Percentiles rank a stretch among this genome's conserved stretches.
phyloP scores from a whole-genome alignment of 257 asterid genomes.

The Perilla frutescens region DNA sequence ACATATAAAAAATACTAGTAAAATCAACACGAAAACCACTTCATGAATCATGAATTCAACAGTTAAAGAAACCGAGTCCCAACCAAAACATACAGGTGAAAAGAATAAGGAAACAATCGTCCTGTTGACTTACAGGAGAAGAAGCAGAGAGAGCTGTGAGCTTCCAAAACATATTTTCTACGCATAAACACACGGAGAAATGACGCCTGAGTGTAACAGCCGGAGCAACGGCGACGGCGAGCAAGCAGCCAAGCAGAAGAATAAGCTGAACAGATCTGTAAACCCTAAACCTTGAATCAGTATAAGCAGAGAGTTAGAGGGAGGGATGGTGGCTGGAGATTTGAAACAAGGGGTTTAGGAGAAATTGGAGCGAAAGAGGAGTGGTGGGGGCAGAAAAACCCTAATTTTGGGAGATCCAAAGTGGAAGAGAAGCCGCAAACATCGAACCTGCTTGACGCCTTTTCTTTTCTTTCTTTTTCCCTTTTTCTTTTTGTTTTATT shows the following conservation, averaged over 20 bases:
- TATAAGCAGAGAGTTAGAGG: neutral
- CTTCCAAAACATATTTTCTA: slow-evolving; percentile 85
- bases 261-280: slow-evolving; percentile 56
- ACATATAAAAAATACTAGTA: neutral
- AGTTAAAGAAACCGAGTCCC: slow-evolving; percentile 3
- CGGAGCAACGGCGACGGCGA: slow-evolving; percentile 31
- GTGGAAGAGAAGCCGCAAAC: slow-evolving; percentile 39
- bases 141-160: slow-evolving; percentile 81
- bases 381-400: slow-evolving; percentile 46
- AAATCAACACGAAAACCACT: slow-evolving; percentile 13
- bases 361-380: slow-evolving; percentile 38
- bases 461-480: neutral
- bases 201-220: slow-evolving; percentile 27
- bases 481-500: too few species aligned
- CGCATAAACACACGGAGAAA: slow-evolving; percentile 17
- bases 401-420: slow-evolving; percentile 45
- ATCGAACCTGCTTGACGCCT: slow-evolving; percentile 33
- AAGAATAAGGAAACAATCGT: neutral
- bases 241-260: slow-evolving; percentile 11
- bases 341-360: slow-evolving; percentile 32
- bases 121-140: slow-evolving; percentile 79
- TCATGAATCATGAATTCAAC: slow-evolving; percentile 6
- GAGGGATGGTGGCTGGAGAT: slow-evolving; percentile 36
- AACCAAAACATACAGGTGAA: neutral
- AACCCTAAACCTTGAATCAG: slow-evolving; percentile 51